Evolutionary conservation across 345 rosid species (phyloP), one percentile per base, ranked within the genome.

Genomic region (Corchorus olitorius): DNA sequence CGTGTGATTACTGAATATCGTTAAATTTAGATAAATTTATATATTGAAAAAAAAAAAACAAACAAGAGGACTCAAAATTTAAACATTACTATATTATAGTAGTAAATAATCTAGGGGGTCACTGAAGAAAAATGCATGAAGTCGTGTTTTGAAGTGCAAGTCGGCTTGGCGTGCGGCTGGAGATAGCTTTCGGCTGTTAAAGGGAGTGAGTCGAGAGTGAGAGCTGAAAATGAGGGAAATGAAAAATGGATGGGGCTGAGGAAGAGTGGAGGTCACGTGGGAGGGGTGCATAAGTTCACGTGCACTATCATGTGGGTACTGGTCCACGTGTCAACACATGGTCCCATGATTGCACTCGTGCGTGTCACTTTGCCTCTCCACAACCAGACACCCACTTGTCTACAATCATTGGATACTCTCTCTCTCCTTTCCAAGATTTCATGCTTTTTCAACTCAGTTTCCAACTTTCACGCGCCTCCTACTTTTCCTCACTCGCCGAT

Each of bases 321-420:
- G 27, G 19, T n/a, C 46, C 79, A 79, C 76, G 74, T 71, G 78
- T 73, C 49, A 43, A 45, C 79, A 64, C 54, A 69, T 73, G 81
- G 85, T 65, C 80, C 82, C 73, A 74, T 55, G 9, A 72, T 33
- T 17, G 46, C 80, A 70, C 76, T 62, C 87, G 84, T 84, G 84
- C 81, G 75, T 73, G 84, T 78, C 79, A 46, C 77, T 15, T 43
- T 86, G 89, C 82, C 82, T 45, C 81, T 73, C 43, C 80, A 20
- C 60, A 72, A 66, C 80, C 81, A 72, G 82, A 82, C 87, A 84
- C 78, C 48, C 76, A 43, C 82, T 76, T 78, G 67, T 56, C 64
- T 35, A 63, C 85, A 84, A 81, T 82, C 84, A 86, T 86, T 83
- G 82, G 80, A 76, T 72, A 60, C 86, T 75, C 80, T 67, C 75